These are phyloP conservation scores for Alternaria sp. DNA, from an alignment of 2,329 filamentous ascomycete genomes.

Conservation along the genomic window DNA sequence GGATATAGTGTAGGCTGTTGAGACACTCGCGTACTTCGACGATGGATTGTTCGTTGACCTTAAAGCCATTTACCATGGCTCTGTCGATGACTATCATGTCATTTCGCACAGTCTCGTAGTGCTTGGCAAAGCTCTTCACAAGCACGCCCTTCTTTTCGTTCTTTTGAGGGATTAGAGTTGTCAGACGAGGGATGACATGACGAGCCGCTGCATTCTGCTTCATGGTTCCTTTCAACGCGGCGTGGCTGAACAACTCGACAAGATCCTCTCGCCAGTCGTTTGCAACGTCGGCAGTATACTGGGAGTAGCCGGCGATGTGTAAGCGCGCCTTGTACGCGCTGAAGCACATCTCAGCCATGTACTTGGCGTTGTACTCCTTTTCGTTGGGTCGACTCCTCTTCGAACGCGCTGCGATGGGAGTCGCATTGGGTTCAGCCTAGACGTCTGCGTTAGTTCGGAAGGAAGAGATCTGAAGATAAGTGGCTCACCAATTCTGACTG, in stretches of 20 bases:
- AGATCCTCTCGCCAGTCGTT: conserved; percentile 4
- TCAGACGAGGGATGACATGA: conserved; percentile 8
- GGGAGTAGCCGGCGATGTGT: neutral
- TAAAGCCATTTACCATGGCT: neutral
- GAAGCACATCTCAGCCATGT: conserved; percentile 11
- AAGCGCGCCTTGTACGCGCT: neutral
- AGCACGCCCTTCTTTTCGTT: neutral
- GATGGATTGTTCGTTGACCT: neutral
- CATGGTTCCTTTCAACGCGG: neutral
- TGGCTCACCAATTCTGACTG: neutral
- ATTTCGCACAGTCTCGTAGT: conserved; percentile 1
- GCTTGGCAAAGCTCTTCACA: neutral
- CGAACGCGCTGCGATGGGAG: neutral
- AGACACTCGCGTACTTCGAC: neutral
- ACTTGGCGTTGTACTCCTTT: conserved; percentile 8
- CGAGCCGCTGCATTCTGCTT: neutral
- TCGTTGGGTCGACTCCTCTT: neutral
- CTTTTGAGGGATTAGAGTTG: neutral
- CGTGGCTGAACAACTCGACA: conserved; percentile 1
- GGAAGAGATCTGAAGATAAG: neutral
- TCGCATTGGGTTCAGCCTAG: neutral
- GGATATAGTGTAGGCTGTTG: neutral
- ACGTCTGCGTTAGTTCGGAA: neutral
- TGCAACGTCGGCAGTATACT: neutral
- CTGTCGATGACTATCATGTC: neutral